Conservation (phyloP, 139 green algal species). For the Haematococcus lacustris region DNA sequence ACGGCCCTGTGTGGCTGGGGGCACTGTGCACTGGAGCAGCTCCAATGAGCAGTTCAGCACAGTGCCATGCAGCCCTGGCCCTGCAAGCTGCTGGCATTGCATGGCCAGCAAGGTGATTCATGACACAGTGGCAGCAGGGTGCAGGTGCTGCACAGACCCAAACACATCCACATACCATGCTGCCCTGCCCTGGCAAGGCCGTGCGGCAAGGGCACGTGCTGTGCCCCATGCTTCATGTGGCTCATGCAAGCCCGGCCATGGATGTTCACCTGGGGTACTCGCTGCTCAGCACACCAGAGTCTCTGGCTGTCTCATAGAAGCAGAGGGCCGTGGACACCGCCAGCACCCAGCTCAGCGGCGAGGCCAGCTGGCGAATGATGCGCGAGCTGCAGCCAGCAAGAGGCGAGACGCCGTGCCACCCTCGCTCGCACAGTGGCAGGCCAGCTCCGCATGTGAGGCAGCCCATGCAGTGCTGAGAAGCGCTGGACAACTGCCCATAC, state of each 20-base stretch:
- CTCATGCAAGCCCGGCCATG: background rate
- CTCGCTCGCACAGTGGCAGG: background rate
- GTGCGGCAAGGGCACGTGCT: background rate
- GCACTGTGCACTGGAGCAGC: too few relatives aligned
- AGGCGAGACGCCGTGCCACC: background rate
- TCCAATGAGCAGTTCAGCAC: too few relatives aligned
- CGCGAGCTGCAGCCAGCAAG: slow-evolving; percentile 5
- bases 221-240: background rate
- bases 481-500: background rate
- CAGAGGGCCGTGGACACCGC: background rate
- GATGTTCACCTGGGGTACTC: background rate
- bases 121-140: background rate
- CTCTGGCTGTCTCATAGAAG: background rate
- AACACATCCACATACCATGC: background rate
- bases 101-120: background rate
- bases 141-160: background rate
- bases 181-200: background rate
- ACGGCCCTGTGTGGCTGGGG: too few relatives aligned
- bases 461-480: background rate
- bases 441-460: too few relatives aligned
- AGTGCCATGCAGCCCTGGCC: too few relatives aligned
- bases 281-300: background rate
- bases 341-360: background rate
- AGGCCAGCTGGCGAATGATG: background rate
- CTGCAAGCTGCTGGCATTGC: too few relatives aligned